phyloP scores from a whole-genome alignment of 2,329 filamentous ascomycete species.

The Pyrenochaeta sp. region DNA sequence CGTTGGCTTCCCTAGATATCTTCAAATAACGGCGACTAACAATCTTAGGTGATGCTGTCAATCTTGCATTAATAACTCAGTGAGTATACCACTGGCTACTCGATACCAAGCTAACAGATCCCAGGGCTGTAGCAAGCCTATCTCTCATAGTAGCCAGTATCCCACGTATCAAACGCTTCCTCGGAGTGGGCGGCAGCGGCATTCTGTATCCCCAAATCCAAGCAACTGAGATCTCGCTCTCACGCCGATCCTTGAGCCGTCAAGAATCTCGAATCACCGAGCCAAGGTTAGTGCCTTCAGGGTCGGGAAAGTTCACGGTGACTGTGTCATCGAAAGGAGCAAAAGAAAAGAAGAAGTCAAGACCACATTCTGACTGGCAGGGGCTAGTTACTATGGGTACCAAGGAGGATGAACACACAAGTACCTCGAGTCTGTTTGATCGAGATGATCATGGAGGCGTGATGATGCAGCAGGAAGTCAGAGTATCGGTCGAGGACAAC shows the following conservation, averaged over 20 bases:
- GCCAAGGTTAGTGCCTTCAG: slow-evolving; percentile 19
- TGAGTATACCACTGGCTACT: slow-evolving; percentile 2
- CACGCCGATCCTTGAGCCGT: slow-evolving; percentile 1
- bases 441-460: slow-evolving; percentile 17
- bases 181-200: slow-evolving; percentile 20
- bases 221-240: slow-evolving; percentile 19
- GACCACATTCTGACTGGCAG: slow-evolving; percentile 13
- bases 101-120: slow-evolving; percentile 3
- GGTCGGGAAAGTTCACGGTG: slow-evolving; percentile 17
- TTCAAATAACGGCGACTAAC: slow-evolving; percentile 7
- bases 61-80: slow-evolving; percentile 22
- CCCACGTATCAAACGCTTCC: slow-evolving; percentile 24
- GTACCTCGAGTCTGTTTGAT: slow-evolving; percentile 28
- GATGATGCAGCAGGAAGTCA: slow-evolving; percentile 24
- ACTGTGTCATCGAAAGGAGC: slow-evolving; percentile 17
- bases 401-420: slow-evolving; percentile 25
- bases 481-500: slow-evolving; percentile 21
- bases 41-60: slow-evolving; percentile 16
- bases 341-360: slow-evolving; percentile 12
- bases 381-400: slow-evolving; percentile 16
- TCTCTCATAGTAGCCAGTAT: slow-evolving; percentile 26
- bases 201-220: slow-evolving; percentile 19
- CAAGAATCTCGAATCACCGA: slow-evolving; percentile 4
- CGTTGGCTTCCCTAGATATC: slow-evolving; percentile 1
- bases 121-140: slow-evolving; percentile 22